phyloP scores from a whole-genome alignment of 1,284 basidiomycete species.

The Cutaneotrichosporon dermatis region DNA sequence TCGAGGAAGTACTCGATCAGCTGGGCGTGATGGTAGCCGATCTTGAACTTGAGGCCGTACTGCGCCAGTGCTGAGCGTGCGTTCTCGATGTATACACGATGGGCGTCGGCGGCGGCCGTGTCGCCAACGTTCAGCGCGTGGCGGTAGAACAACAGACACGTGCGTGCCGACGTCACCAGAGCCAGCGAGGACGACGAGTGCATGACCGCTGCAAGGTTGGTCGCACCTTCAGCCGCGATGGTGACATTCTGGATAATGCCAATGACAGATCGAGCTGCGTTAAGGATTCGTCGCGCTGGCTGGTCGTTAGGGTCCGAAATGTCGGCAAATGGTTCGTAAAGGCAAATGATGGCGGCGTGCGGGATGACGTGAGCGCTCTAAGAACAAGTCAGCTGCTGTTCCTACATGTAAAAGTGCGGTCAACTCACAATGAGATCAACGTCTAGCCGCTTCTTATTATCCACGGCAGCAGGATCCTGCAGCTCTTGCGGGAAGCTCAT shows the following conservation, averaged over 20 bases:
- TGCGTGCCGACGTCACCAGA: slow-evolving; percentile 40
- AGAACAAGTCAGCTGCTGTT: neutral
- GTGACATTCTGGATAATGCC: slow-evolving; percentile 41
- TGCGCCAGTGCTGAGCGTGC: slow-evolving; percentile 32
- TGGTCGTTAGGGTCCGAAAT: slow-evolving; percentile 38
- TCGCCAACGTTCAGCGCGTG: slow-evolving; percentile 39
- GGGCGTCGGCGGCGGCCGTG: slow-evolving; percentile 24
- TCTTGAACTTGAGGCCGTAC: slow-evolving; percentile 39
- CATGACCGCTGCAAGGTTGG: slow-evolving; percentile 35
- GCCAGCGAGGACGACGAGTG: slow-evolving; percentile 41
- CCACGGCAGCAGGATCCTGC: slow-evolving; percentile 25
- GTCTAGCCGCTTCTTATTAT: slow-evolving; percentile 27
- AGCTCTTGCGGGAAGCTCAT: slow-evolving; percentile 40
- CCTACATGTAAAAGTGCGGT: neutral
- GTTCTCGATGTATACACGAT: slow-evolving; percentile 37
- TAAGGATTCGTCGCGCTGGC: slow-evolving; percentile 33
- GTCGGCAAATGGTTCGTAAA: slow-evolving; percentile 48
- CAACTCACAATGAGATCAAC: slow-evolving; percentile 37
- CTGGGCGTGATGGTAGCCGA: slow-evolving; percentile 45
- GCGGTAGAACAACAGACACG: slow-evolving; percentile 37
- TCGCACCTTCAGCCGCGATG: slow-evolving; percentile 12
- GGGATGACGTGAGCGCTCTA: slow-evolving; percentile 41
- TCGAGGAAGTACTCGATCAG: slow-evolving; percentile 47
- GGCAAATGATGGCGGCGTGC: slow-evolving; percentile 40
- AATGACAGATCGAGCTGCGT: slow-evolving; percentile 37